These are phyloP conservation scores for Carex kokanica DNA, from an alignment of 176 grass and related monocot species.

Conservation along the genomic window DNA sequence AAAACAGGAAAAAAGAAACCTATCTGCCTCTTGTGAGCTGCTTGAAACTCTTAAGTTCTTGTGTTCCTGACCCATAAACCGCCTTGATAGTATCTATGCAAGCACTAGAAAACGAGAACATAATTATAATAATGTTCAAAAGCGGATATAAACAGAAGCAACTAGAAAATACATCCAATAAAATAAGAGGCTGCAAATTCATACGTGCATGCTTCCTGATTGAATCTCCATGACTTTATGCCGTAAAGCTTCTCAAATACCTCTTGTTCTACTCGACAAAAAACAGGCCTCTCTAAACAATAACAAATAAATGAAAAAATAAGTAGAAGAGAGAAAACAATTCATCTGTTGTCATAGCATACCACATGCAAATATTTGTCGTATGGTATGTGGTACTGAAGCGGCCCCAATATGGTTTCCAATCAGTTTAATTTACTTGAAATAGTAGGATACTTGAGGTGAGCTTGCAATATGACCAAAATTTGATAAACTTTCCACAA, in stretches of 20 bases:
- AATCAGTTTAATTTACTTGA: neutral
- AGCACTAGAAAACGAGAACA: constrained; percentile 32
- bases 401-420: neutral
- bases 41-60: constrained; percentile 59
- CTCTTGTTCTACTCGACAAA: constrained; percentile 65
- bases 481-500: neutral
- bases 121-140: constrained; percentile 15
- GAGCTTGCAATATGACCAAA: neutral
- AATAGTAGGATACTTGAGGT: neutral
- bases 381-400: neutral
- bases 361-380: neutral
- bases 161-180: neutral
- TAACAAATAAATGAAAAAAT: neutral
- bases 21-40: constrained; percentile 40
- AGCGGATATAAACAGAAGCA: neutral
- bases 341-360: neutral
- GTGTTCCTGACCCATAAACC: constrained; percentile 54
- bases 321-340: neutral
- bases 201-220: constrained; percentile 73
- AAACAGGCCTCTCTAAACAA: constrained; percentile 47
- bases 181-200: neutral
- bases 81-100: constrained; percentile 68
- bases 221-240: constrained; percentile 45
- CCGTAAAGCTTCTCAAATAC: constrained; percentile 63
- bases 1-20: neutral